Evolutionary conservation across 495 filamentous ascomycete genomes (phyloP), one percentile per base, ranked within the genome.

Genomic region (Tuber indicum): DNA sequence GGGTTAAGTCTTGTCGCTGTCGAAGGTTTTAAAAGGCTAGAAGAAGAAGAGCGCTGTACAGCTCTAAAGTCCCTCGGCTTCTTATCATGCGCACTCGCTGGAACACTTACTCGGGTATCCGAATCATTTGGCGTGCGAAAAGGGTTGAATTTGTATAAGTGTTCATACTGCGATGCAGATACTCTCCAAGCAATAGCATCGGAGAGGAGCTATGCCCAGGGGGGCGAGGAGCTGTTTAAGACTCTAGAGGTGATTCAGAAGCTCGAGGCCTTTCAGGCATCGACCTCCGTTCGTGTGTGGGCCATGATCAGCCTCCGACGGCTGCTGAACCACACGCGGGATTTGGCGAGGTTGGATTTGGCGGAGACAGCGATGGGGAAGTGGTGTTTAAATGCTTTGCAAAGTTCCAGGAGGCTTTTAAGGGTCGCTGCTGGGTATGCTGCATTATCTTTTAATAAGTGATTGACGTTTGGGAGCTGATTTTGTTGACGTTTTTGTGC

Each of bases 361-460:
- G 87, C 89, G 58, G 85, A 81, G 9, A 93, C 92, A 12, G 76
- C 84, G 1, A 86, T 92, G 66, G 94, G 93, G 0, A 90, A 93
- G 81, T 94, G 92, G 87, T 96, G 93, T 81, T 84, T 98, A 2
- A 88, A 90, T 75, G 93, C 92, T 3, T 85, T 97, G 36, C 88
- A 89, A 71, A 97, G 94, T 82, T 95, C 94, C 10, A 84, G 92
- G 39, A 89, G 96, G 82, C 96, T 98, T 82, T 86, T 98, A 72
- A 91, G 96, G 19, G 88, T 97, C 82, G 92, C 91, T 42, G 92
- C 94, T 79, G 92, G 89, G 87, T 91, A 84, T 79, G 85, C 74
- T 78, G 47, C 23, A 42, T 17, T 10, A 39, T 74, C 73, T 74
- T 74, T 39, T 47, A 5, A 14, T 39, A 70, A 36, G 49, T 58